phyloP scores from a whole-genome alignment of 805 yeast genomes.

The Suhomyces xylopsoci region DNA sequence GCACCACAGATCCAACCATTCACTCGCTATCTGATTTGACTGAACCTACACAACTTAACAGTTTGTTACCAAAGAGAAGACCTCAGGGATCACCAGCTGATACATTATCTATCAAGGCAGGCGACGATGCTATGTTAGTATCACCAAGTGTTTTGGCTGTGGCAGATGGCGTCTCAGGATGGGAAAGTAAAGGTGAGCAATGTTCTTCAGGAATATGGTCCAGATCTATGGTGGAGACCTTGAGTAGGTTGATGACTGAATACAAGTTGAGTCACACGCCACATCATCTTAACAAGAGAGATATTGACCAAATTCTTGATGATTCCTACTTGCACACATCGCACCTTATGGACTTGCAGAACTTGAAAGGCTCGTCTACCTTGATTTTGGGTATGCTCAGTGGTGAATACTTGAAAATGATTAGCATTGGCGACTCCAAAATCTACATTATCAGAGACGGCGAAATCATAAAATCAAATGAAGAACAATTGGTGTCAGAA shows the following conservation, averaged over 20 bases:
- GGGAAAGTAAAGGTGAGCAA: slow-evolving; percentile 44
- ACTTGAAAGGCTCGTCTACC: slow-evolving; percentile 49
- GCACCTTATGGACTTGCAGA: slow-evolving; percentile 48
- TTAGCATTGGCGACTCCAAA: slow-evolving; percentile 53
- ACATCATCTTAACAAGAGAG: slow-evolving; percentile 38
- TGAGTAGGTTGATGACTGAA: slow-evolving; percentile 44
- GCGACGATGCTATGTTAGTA: slow-evolving; percentile 57
- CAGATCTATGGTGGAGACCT: slow-evolving; percentile 49
- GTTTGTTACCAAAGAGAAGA: slow-evolving; percentile 47
- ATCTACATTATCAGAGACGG: slow-evolving; percentile 48
- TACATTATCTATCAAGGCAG: slow-evolving; percentile 50
- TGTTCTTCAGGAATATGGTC: slow-evolving; percentile 53
- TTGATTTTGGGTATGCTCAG: slow-evolving; percentile 46
- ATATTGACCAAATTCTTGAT: slow-evolving; percentile 43
- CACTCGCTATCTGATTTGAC: slow-evolving; percentile 50
- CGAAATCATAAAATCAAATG: slow-evolving; percentile 39
- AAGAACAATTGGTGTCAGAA: slow-evolving; percentile 44
- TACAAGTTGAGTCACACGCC: slow-evolving; percentile 39
- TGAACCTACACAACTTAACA: slow-evolving; percentile 44
- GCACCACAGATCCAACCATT: slow-evolving; percentile 35
- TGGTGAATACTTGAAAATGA: slow-evolving; percentile 44
- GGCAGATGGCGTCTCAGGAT: slow-evolving; percentile 58
- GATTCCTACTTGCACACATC: slow-evolving; percentile 47
- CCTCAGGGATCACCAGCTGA: slow-evolving; percentile 53
- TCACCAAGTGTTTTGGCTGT: slow-evolving; percentile 51